Evolutionary conservation across 2,329 filamentous ascomycete genomes (phyloP).

Genomic region (Aspergillus calidoustus): DNA sequence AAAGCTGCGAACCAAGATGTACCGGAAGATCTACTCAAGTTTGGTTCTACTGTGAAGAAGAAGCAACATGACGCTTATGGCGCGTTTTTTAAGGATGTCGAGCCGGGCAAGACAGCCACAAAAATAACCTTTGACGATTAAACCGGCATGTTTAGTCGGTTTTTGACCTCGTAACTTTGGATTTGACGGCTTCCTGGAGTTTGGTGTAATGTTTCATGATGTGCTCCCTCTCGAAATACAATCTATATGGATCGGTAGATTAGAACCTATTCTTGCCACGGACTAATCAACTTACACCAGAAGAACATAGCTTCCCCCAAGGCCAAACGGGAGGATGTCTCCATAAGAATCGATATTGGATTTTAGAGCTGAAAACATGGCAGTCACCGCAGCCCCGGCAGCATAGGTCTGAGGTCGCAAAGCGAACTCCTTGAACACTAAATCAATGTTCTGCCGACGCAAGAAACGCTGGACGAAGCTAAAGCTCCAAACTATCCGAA

Average conservation of each 20-base stretch:
- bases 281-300: constrained; percentile 61
- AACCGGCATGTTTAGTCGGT: constrained; percentile 25
- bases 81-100: constrained; percentile 91
- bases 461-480: constrained; percentile 74
- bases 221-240: constrained; percentile 42
- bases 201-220: constrained; percentile 32
- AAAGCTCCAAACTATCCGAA: constrained; percentile 81
- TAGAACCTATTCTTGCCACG: constrained; percentile 22
- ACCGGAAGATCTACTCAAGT: constrained; percentile 89
- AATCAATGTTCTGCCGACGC: constrained; percentile 45
- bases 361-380: constrained; percentile 35
- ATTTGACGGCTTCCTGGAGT: constrained; percentile 25
- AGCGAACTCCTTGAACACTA: constrained; percentile 50
- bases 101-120: constrained; percentile 79
- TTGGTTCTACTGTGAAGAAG: constrained; percentile 98
- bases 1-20: constrained; percentile 91
- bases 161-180: constrained; percentile 25
- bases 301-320: constrained; percentile 58
- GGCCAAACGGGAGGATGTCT: constrained; percentile 52
- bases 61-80: constrained; percentile 96
- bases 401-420: constrained; percentile 52
- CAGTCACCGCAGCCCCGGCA: constrained; percentile 51
- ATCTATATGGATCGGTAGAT: constrained; percentile 32
- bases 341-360: constrained; percentile 29
- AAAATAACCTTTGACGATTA: constrained; percentile 86